Evolutionary conservation across 2,329 filamentous ascomycete genomes (phyloP), one percentile per base, ranked within the genome.

Genomic region (Apiospora sp.): DNA sequence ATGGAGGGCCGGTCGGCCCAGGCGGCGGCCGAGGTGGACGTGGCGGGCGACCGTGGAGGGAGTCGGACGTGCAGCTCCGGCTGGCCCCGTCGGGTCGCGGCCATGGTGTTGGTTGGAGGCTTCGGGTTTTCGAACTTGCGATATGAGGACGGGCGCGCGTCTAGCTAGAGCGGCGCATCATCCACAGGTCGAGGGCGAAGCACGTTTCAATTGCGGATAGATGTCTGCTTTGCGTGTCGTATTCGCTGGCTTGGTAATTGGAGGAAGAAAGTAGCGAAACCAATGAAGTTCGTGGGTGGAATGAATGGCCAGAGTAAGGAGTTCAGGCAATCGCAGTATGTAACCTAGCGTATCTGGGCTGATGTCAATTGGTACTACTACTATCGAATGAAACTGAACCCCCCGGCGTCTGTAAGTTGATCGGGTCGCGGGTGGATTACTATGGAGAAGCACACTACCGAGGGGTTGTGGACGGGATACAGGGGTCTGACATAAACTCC

Each of bases 1-100:
- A 96, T 90, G 71, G 88, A 87, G 68, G 89, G 89, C 13, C 88
- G 83, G 75, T 89, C 88, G 74, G 84, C 80, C 30, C 83, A 80
- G 24, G 75, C 48, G 13, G 78, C 79, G 69, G 81, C 73, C 78
- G 75, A 82, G 79, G 72, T 34, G 4, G 54, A 77, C 74, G 75
- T 75, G 19, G 75, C 72, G 48, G 69, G 54, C 27, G 69, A 30
- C 16, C 22, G 69, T 75, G 34, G 78, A 76, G 49, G 80, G 19
- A 81, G 75, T 46, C 77, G 78, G 68, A 81, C 78, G 74, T 80
- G 80, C 70, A 81, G 79, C 73, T 79, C 79, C 16, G 80, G 80
- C 72, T 81, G 79, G 76, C 78, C 78, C 73, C 79, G 79, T 72
- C 80, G 80, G 72, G 79, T 77, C 69, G 80, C 78, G 73, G 80